Evolutionary conservation across 192 early-diverging fungal genomes (phyloP), one percentile per base, ranked within the genome.

Genomic region (Allomyces macrogynus): DNA sequence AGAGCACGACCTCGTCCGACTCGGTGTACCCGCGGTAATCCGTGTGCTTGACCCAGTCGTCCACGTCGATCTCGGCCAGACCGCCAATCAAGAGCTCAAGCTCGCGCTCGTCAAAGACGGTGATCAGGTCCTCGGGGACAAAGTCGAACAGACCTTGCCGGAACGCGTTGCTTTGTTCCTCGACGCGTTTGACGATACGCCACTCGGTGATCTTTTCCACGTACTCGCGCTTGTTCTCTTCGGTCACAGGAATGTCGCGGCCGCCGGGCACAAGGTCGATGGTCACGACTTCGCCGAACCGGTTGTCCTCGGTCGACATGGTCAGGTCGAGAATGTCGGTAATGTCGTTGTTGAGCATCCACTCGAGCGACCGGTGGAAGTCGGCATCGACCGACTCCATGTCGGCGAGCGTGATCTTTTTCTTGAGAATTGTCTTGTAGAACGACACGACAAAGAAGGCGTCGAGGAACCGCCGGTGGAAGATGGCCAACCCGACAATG

Each of bases 11-110:
- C 68, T 93, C 89, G 75, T 98, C 95, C 24, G 88, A 85, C 73
- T 98, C 93, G n/a, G 87, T 90, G 79, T 93, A 98, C 22, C 92
- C 93, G 66, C 95, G 75, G 69, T 98, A 98, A 72, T 98, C 93
- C 1, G 93, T 98, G 69, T 96, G 81, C 77, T 96, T 98, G 81
- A 91, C 92, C 95, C 95, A 98, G 76, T 98, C 95, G 57, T 95
- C 93, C 8, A 93, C 78, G 75, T 98, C 92, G 66, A 98, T 90
- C 66, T 98, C 93, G 32, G 87, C 87, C 68, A 98, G 85, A 65
- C 95, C 95, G 24, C 95, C 92, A 77, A 98, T 95, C 26, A 98
- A 80, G 60, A 98, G 77, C 86, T 98, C 95, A 62, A 98, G 77
- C 79, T 98, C 95, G 65, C 91, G 87, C 72, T 96, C 93, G 67